Evolutionary conservation across 768 basidiomycete species (phyloP), one percentile per base, ranked within the genome.

Genomic region (Boletus vinaceobasis): DNA sequence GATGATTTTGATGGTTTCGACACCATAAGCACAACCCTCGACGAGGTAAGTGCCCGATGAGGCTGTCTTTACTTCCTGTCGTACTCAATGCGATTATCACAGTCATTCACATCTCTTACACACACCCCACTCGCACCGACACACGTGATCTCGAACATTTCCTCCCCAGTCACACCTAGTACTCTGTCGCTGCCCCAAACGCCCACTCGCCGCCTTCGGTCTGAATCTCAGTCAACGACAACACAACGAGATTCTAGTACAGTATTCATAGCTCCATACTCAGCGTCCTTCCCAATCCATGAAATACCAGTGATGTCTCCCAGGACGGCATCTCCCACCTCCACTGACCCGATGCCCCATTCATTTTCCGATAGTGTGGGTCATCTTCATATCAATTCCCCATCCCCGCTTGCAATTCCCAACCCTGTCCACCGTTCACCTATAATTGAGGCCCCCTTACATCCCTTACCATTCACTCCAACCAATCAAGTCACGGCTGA

Each of bases 121-220:
- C 80, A 77, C 61, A 66, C 73, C 32, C 75, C 80, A 4, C 72
- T 82, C 50, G 71, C 75, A 9, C 80, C 81, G 9, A 80, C 78
- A 5, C 79, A 79, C 52, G 73, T 79, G 11, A 61, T 81, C 4
- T 72, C 74, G 15, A 76, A 80, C 60, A 53, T 73, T 17, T 70
- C 73, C 8, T 70, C 69, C 9, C 70, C 70, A 33, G 27, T 58
- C 8, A 66, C 60, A 6, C 27, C 38, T 2, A 58, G 55, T 21
- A 53, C 55, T 1, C 14, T 44, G 10, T 64, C 61, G 4, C 47
- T 70, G 23, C 63, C 61, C 11, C 27, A 37, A 23, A 63, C 59
- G 4, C 61, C 59, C 2, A 40, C 47, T 11, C 58, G 52, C 44
- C 68, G 49, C 39, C 45, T 11, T 19, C 60, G 60, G 11, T 62